Base-by-base conservation (phyloP, 2,329 filamentous ascomycete genomes). In the Trichoderma lentiforme region DNA sequence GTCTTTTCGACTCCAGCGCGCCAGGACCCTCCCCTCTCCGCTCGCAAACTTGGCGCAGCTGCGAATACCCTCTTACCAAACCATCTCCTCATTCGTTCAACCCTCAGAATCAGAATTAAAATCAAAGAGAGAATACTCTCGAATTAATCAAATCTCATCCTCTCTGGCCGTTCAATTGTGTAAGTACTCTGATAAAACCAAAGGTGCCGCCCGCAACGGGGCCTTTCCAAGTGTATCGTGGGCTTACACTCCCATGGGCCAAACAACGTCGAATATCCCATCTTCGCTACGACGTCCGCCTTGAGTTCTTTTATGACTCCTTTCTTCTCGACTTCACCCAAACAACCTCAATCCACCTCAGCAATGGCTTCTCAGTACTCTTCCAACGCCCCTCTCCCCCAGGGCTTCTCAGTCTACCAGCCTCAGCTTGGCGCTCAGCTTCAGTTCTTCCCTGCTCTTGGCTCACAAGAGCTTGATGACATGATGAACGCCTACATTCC, bases 371-470 rank as follows among this genome's bases (percentile, higher is more conserved):
- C 72, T 68, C 73, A 53, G 56, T 75, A 47, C 71, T 70, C 72
- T 73, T 72, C 73, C 39, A 69, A 72, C 6, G 75, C 77, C 65
- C 72, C 73, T 70, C 75, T 82, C 36, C 80, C 80, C 63, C 79
- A 85, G 81, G 87, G 87, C 71, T 90, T 90, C 80, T 89, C 88
- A 73, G 84, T 91, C 79, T 88, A 85, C 78, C 89, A 91, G 82
- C 84, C 87, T 57, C 79, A 83, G 63, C 82, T 89, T 70, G 89
- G 89, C 66, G 84, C 86, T 62, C 81, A 86, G 73, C 83, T 91
- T 71, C 83, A 93, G 81, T 90, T 93, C 86, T 81, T 90, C 79
- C 86, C 93, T 83, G 82, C 91, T 77, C 83, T 93, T 81, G 83
- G 90, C 78, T 84, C 86, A 73, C 76, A 87, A 81, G 86, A 93